Conservation (phyloP, 176 grass and related monocot species). For the Carex scoparia region DNA sequence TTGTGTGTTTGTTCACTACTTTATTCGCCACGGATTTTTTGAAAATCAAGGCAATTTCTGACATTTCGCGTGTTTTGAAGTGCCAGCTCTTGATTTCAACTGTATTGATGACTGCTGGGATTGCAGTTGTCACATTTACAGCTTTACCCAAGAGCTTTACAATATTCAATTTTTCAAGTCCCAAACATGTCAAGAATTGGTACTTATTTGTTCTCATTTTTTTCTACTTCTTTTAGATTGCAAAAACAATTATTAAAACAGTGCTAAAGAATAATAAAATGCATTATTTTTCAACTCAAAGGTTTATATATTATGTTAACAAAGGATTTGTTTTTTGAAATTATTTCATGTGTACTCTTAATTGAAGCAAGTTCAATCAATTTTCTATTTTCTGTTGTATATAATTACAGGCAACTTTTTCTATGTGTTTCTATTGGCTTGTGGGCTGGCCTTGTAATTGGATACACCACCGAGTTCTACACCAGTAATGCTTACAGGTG, state of each 20-base stretch:
- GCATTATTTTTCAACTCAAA: background rate
- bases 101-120: constrained; percentile 53
- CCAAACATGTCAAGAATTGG: constrained; percentile 58
- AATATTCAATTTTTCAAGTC: constrained; percentile 53
- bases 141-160: constrained; percentile 47
- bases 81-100: constrained; percentile 69
- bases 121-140: constrained; percentile 46
- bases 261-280: background rate
- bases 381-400: background rate
- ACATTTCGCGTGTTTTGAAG: constrained; percentile 44
- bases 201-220: background rate
- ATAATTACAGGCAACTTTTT: constrained; percentile 51
- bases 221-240: background rate
- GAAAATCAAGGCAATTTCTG: constrained; percentile 13
- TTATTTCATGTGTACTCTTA: background rate
- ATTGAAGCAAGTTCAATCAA: background rate
- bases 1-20: constrained; percentile 53
- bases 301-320: background rate
- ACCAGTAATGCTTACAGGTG: constrained; percentile 69
- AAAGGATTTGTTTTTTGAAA: background rate
- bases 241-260: background rate
- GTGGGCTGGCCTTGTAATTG: constrained; percentile 61
- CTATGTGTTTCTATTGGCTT: constrained; percentile 46
- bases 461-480: constrained; percentile 70
- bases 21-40: constrained; percentile 44